Evolutionary conservation across 2,329 filamentous ascomycete genomes (phyloP).

Genomic region (Zymoseptoria ardabiliae): DNA sequence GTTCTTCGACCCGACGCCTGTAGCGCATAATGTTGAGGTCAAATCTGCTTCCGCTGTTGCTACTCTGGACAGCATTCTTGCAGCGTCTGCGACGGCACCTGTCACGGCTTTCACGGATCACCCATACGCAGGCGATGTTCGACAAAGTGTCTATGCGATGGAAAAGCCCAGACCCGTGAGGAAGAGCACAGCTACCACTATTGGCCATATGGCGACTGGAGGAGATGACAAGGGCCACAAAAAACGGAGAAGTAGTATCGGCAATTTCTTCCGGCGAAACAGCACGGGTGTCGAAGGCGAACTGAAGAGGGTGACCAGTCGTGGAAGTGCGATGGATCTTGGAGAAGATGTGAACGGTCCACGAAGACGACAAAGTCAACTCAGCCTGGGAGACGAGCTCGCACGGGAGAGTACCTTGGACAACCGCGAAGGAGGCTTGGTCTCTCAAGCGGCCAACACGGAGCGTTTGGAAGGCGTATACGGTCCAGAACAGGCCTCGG

Average conservation of each 20-base stretch:
- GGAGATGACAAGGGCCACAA: constrained; percentile 3
- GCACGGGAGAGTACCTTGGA: constrained; percentile 3
- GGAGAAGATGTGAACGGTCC: constrained; percentile 24
- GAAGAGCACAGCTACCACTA: constrained; percentile 13
- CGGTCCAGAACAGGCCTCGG: constrained; percentile 12
- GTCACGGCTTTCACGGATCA: constrained; percentile 90
- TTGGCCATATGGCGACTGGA: background rate
- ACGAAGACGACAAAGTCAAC: constrained; percentile 29
- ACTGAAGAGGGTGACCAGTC: constrained; percentile 21
- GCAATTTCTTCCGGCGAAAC: constrained; percentile 26
- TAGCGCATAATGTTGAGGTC: constrained; percentile 48
- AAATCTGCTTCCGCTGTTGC: constrained; percentile 75
- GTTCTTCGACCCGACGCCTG: constrained; percentile 70
- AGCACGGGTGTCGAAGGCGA: constrained; percentile 30
- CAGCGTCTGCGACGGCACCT: constrained; percentile 80
- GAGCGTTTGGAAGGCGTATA: constrained; percentile 28
- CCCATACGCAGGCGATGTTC: constrained; percentile 67
- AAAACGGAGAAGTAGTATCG: constrained; percentile 26
- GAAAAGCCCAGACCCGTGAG: constrained; percentile 13
- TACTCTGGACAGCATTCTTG: constrained; percentile 84
- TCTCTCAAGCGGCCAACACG: constrained; percentile 25
- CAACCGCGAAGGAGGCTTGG: constrained; percentile 11
- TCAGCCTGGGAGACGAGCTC: constrained; percentile 24
- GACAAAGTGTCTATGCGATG: constrained; percentile 64
- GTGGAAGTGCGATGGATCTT: constrained; percentile 25